Conservation (phyloP, 1,139 yeast species). For the Pneumocystis murina region DNA sequence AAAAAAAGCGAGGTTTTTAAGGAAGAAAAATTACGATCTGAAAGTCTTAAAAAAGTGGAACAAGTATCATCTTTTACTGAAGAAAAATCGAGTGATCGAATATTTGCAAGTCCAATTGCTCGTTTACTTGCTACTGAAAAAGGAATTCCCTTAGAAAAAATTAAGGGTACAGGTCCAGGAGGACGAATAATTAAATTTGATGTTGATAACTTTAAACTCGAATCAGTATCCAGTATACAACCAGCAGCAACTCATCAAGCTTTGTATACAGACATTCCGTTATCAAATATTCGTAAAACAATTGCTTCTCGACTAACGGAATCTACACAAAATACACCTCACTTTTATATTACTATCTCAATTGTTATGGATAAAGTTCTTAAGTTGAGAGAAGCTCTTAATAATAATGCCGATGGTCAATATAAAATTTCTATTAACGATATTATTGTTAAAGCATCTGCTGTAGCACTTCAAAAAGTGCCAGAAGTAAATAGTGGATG, state of each 20-base stretch:
- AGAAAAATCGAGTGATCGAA: slow-evolving; percentile 36
- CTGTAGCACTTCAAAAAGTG: slow-evolving; percentile 75
- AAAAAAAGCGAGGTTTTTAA: slow-evolving; percentile 7
- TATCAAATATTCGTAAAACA: slow-evolving; percentile 84
- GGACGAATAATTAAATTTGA: slow-evolving; percentile 90
- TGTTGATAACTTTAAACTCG: slow-evolving; percentile 48
- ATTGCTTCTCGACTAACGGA: slow-evolving; percentile 78
- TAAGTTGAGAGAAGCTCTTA: slow-evolving; percentile 82
- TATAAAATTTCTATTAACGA: slow-evolving; percentile 90
- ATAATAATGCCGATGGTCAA: slow-evolving; percentile 70
- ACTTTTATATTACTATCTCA: slow-evolving; percentile 78
- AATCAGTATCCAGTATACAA: slow-evolving; percentile 30
- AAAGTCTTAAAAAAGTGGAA: slow-evolving; percentile 7
- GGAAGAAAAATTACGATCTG: slow-evolving; percentile 1
- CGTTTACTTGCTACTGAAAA: slow-evolving; percentile 84
- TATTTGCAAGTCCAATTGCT: slow-evolving; percentile 90
- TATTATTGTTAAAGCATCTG: slow-evolving; percentile 82
- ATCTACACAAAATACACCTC: slow-evolving; percentile 78
- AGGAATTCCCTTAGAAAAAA: slow-evolving; percentile 71
- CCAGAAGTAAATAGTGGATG: slow-evolving; percentile 92
- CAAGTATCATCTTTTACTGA: slow-evolving; percentile 15
- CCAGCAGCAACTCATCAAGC: slow-evolving; percentile 34
- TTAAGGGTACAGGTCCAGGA: slow-evolving; percentile 86
- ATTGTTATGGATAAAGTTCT: slow-evolving; percentile 78
- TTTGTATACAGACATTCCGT: slow-evolving; percentile 64